Conservation (phyloP, 129 eudicot species). For the Sambucus nigra region DNA sequence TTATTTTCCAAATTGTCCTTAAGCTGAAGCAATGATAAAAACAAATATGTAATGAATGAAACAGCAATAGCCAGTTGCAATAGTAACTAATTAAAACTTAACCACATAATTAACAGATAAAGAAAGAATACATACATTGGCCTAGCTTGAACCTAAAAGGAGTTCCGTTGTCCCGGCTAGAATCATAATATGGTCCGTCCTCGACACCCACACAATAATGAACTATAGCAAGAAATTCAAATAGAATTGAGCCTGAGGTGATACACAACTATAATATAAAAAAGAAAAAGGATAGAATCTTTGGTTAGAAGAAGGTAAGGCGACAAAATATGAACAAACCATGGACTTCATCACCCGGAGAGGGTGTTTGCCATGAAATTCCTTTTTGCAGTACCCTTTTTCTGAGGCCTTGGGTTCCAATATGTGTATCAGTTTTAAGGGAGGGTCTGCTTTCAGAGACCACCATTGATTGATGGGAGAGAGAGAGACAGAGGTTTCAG, state of each 20-base stretch:
- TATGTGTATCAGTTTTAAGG: background rate
- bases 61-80: no score
- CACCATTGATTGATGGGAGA: background rate
- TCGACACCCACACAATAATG: constrained; percentile 25
- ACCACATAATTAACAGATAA: background rate
- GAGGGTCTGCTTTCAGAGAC: background rate
- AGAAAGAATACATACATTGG: constrained; percentile 21
- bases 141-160: constrained; percentile 40
- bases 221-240: constrained; percentile 20
- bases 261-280: background rate
- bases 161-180: constrained; percentile 19
- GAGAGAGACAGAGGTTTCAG: background rate
- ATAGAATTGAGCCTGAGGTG: background rate
- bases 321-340: constrained; percentile 17
- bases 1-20: no score
- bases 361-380: constrained; percentile 36
- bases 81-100: background rate
- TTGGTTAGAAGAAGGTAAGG: background rate
- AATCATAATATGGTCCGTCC: constrained; percentile 22
- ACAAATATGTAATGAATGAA: no score
- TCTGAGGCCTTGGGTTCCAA: constrained; percentile 25
- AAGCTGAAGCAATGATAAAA: no score
- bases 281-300: background rate
- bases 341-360: constrained; percentile 41
- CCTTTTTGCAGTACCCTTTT: constrained; percentile 29